phyloP scores from a whole-genome alignment of 2,329 filamentous ascomycete species.

The Exophiala aquamarina region DNA sequence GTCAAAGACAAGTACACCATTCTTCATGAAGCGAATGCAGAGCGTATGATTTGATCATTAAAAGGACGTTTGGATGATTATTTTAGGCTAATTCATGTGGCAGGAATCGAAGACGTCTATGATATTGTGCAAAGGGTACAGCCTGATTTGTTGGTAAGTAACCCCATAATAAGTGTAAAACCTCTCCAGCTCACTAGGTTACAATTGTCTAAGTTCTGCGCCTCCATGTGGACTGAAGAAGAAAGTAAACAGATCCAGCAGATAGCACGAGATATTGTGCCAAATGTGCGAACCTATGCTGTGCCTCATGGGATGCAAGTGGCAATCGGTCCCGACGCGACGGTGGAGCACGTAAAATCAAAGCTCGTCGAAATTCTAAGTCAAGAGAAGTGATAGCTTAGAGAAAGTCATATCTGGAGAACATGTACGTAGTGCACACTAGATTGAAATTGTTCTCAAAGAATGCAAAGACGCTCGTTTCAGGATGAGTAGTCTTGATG shows the following conservation, averaged over 20 bases:
- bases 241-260: conserved; percentile 37
- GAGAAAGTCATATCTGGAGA: too few relatives aligned
- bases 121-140: conserved; percentile 51
- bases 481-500: too few relatives aligned
- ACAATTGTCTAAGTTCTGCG: conserved; percentile 51
- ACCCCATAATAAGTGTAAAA: conserved; percentile 1
- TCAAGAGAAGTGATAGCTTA: background rate
- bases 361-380: conserved; percentile 39
- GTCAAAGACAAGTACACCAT: conserved; percentile 65
- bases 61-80: background rate
- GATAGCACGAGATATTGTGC: conserved; percentile 36
- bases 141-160: conserved; percentile 55
- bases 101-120: conserved; percentile 56
- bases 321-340: conserved; percentile 40
- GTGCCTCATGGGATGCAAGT: conserved; percentile 42
- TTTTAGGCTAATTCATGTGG: background rate
- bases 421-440: too few relatives aligned
- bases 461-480: too few relatives aligned
- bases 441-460: too few relatives aligned
- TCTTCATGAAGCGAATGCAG: conserved; percentile 60
- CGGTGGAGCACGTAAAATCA: conserved; percentile 41
- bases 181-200: conserved; percentile 4
- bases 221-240: conserved; percentile 56
- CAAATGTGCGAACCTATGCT: conserved; percentile 40
- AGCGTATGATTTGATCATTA: conserved; percentile 45